A percentile compares a stretch with the other conserved stretches of the same genome.
Evolutionary conservation across 2,329 filamentous ascomycete genomes (phyloP).

Genomic region (Teratosphaeria nubilosa): DNA sequence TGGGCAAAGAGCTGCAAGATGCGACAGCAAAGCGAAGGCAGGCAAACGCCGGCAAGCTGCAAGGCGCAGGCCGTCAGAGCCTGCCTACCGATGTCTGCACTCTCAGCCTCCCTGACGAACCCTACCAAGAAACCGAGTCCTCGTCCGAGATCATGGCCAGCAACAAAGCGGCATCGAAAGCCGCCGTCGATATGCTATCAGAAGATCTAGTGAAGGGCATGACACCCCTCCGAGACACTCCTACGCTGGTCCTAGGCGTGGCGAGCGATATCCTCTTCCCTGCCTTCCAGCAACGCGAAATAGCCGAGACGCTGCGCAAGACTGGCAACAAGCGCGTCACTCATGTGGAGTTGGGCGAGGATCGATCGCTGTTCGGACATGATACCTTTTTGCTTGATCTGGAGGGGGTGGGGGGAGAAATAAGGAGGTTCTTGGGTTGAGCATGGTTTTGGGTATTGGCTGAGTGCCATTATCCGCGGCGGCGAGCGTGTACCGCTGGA

Average conservation of each 20-base stretch:
- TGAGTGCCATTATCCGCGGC: too few relatives aligned
- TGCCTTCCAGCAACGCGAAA: constrained; percentile 93
- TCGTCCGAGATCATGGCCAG: constrained; percentile 28
- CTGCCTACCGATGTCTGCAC: constrained; percentile 51
- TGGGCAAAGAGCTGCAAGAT: constrained; percentile 61
- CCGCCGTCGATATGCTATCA: constrained; percentile 46
- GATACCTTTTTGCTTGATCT: constrained; percentile 92
- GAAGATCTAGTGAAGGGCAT: constrained; percentile 72
- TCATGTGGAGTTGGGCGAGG: constrained; percentile 86
- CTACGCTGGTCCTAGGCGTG: constrained; percentile 83
- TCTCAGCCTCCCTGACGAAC: constrained; percentile 68
- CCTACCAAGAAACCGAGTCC: constrained; percentile 77
- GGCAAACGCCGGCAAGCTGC: constrained; percentile 49
- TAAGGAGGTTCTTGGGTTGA: constrained; percentile 68
- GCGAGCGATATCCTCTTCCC: constrained; percentile 95
- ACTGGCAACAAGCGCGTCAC: constrained; percentile 72
- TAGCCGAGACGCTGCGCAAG: constrained; percentile 70
- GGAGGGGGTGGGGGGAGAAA: constrained; percentile 77
- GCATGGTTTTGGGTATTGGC: neutral
- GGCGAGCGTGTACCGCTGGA: too few relatives aligned
- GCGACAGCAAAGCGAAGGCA: constrained; percentile 53
- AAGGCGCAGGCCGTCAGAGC: constrained; percentile 22
- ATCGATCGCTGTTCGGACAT: constrained; percentile 89
- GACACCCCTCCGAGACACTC: constrained; percentile 59
- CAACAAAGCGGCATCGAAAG: constrained; percentile 18